A percentile compares a stretch with the other conserved stretches of the same genome.
Evolutionary conservation across 1,284 basidiomycete genomes (phyloP).

Genomic region (Sporisorium sorghi): DNA sequence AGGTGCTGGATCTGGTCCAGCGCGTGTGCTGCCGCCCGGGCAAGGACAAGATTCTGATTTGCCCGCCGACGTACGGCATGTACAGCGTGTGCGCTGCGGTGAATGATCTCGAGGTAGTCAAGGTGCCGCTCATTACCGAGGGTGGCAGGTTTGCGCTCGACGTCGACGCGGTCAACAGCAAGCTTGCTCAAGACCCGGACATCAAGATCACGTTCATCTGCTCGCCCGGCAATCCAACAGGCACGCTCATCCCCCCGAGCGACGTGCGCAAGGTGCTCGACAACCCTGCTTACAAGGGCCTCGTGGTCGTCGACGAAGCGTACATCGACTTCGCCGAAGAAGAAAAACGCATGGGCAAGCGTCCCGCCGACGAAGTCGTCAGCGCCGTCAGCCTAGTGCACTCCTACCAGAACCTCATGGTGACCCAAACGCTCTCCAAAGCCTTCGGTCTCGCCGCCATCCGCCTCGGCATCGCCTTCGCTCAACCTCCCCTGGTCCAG

Average conservation of each 20-base stretch:
- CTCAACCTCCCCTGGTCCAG: constrained; percentile 88
- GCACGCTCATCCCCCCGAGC: constrained; percentile 82
- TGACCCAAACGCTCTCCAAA: constrained; percentile 95
- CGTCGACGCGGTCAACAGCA: constrained; percentile 47
- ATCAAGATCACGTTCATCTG: constrained; percentile 95
- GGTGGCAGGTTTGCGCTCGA: constrained; percentile 81
- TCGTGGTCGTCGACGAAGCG: constrained; percentile 95
- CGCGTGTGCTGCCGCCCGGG: constrained; percentile 86
- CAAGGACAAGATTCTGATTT: constrained; percentile 76
- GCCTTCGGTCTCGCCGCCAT: constrained; percentile 96
- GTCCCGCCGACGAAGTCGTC: constrained; percentile 68
- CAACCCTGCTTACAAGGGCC: constrained; percentile 84
- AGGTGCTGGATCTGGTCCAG: constrained; percentile 94
- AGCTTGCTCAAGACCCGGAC: constrained; percentile 53
- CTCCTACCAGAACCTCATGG: constrained; percentile 88
- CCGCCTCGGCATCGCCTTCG: constrained; percentile 87
- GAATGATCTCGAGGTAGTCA: constrained; percentile 88
- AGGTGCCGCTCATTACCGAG: constrained; percentile 81
- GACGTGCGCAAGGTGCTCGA: constrained; percentile 81
- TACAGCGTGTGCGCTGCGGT: constrained; percentile 93
- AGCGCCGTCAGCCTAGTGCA: constrained; percentile 79
- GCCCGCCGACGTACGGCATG: constrained; percentile 98
- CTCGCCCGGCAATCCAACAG: constrained; percentile 97
- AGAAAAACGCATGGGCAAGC: constrained; percentile 58
- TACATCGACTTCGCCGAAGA: constrained; percentile 88